Percentiles rank a stretch among this genome's conserved stretches.
Evolutionary conservation across 192 early-diverging fungal species (phyloP).

Genomic region (Gorgonomyces haynaldii): DNA sequence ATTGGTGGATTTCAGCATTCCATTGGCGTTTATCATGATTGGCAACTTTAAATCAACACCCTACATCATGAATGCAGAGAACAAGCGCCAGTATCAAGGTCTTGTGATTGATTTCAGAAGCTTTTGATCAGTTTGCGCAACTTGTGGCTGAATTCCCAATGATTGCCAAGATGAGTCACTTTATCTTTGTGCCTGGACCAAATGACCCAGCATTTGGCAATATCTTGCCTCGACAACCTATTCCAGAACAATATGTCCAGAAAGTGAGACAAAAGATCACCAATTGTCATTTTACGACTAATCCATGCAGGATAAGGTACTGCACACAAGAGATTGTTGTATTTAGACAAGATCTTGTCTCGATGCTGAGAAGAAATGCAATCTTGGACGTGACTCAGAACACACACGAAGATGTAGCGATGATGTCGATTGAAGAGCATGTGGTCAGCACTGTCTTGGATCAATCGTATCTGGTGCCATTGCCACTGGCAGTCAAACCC

Average conservation of each 20-base stretch:
- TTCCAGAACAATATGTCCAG: constrained; percentile 60
- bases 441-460: constrained; percentile 72
- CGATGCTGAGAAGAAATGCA: constrained; percentile 62
- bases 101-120: background rate
- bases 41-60: constrained; percentile 77
- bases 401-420: constrained; percentile 16
- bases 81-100: background rate
- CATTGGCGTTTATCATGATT: constrained; percentile 74
- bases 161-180: constrained; percentile 47
- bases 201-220: constrained; percentile 70
- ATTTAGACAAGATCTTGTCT: constrained; percentile 75
- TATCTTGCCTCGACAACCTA: constrained; percentile 59
- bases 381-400: constrained; percentile 36
- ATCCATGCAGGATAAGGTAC: constrained; percentile 83
- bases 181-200: constrained; percentile 83
- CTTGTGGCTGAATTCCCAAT: constrained; percentile 53
- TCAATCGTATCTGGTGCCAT: constrained; percentile 73
- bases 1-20: constrained; percentile 51
- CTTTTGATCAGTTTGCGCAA: constrained; percentile 45
- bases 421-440: constrained; percentile 19
- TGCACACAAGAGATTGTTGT: constrained; percentile 85
- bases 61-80: constrained; percentile 44
- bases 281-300: constrained; percentile 58
- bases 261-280: constrained; percentile 46
- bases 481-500: constrained; percentile 65